Conservation (phyloP, 768 basidiomycete genomes). For the Collybia sordida region DNA sequence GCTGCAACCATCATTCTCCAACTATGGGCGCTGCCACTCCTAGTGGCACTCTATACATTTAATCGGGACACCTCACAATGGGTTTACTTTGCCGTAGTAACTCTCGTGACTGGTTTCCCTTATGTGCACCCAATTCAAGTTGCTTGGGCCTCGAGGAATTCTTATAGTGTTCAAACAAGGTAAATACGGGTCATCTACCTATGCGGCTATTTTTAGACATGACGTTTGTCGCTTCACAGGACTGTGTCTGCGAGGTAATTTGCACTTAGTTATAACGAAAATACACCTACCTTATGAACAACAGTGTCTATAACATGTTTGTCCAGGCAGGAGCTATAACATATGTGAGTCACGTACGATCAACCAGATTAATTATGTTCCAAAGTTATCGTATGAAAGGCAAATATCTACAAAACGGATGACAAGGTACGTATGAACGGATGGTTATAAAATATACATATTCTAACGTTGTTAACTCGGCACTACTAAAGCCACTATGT, state of each 20-base stretch:
- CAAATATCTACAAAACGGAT: no score
- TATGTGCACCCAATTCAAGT: slow-evolving; percentile 49
- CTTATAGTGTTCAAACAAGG: slow-evolving; percentile 57
- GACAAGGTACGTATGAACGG: no score
- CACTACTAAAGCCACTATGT: no score
- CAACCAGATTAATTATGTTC: no score
- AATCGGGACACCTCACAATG: slow-evolving; percentile 47
- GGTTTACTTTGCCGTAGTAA: slow-evolving; percentile 54
- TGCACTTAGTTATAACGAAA: slow-evolving; percentile 53
- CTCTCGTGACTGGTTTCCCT: slow-evolving; percentile 58
- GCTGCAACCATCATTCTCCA: slow-evolving; percentile 51
- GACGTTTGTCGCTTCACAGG: slow-evolving; percentile 38
- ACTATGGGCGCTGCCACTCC: slow-evolving; percentile 62
- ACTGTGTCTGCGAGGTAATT: slow-evolving; percentile 48
- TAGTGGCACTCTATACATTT: slow-evolving; percentile 58
- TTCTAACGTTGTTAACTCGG: no score
- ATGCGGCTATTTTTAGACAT: slow-evolving; percentile 34
- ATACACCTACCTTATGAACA: slow-evolving; percentile 49
- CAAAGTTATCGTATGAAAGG: no score
- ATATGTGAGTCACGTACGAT: neutral
- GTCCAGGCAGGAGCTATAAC: neutral
- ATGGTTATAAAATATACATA: no score
- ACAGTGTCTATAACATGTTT: slow-evolving; percentile 3
- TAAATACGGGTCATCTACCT: slow-evolving; percentile 39
- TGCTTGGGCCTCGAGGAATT: slow-evolving; percentile 61